Evolutionary conservation across 352 stramenopile species (phyloP).

Genomic region (Globisporangium apiculatum): DNA sequence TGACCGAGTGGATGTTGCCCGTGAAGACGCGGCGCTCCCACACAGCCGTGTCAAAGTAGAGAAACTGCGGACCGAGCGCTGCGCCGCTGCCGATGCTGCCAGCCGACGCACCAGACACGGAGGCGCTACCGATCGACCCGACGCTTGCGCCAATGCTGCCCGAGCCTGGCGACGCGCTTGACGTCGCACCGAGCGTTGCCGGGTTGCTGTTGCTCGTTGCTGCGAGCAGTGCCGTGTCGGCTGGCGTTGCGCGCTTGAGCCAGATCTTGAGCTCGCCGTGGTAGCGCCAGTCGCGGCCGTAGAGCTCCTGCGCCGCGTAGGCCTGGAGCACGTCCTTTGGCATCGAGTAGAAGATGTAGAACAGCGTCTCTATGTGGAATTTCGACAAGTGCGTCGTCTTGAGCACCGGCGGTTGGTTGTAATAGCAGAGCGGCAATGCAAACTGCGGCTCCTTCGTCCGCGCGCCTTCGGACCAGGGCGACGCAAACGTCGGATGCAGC

Average conservation of each 20-base stretch:
- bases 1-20: slow-evolving; percentile 86
- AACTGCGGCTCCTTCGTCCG: slow-evolving; percentile 81
- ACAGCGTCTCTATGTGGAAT: slow-evolving; percentile 98
- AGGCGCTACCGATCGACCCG: slow-evolving; percentile 61
- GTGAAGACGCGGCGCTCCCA: slow-evolving; percentile 94
- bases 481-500: slow-evolving; percentile 77
- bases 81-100: slow-evolving; percentile 9
- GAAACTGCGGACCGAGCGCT: slow-evolving; percentile 78
- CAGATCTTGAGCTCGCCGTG: slow-evolving; percentile 96
- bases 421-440: slow-evolving; percentile 81
- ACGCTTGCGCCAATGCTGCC: slow-evolving; percentile 34
- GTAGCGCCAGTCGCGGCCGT: slow-evolving; percentile 96
- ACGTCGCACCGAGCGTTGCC: slow-evolving; percentile 13
- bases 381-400: slow-evolving; percentile 97
- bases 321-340: slow-evolving; percentile 96
- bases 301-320: slow-evolving; percentile 84
- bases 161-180: slow-evolving; percentile 17
- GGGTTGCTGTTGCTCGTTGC: slow-evolving; percentile 12
- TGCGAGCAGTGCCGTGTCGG: slow-evolving; percentile 51
- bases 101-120: slow-evolving; percentile 14
- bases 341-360: slow-evolving; percentile 99
- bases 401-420: slow-evolving; percentile 93
- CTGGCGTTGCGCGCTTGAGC: slow-evolving; percentile 86
- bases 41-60: slow-evolving; percentile 94
- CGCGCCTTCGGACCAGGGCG: slow-evolving; percentile 65